Conservation (phyloP, 2,329 filamentous ascomycete genomes). For the Aspergillus texensis region DNA sequence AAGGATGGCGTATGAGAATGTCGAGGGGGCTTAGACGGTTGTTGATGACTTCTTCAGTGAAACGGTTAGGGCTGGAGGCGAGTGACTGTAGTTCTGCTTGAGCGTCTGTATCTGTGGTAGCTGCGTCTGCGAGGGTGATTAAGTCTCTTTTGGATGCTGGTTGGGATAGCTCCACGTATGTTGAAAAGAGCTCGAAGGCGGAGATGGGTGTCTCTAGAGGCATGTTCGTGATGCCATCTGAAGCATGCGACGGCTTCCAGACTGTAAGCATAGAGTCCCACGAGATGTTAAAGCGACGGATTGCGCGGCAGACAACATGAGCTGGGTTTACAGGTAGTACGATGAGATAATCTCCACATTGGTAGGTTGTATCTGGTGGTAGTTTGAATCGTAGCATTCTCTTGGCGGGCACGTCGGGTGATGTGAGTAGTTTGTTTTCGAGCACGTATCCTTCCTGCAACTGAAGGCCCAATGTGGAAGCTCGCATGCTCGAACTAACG, state of each 20-base stretch:
- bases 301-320: slow-evolving; percentile 62
- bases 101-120: slow-evolving; percentile 51
- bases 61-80: slow-evolving; percentile 39
- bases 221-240: slow-evolving; percentile 39
- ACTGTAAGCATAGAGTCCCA: slow-evolving; percentile 71
- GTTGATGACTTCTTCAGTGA: slow-evolving; percentile 52
- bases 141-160: slow-evolving; percentile 70
- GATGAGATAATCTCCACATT: slow-evolving; percentile 75
- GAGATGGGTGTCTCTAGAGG: slow-evolving; percentile 61
- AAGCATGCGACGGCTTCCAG: slow-evolving; percentile 53
- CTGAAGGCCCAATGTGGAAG: slow-evolving; percentile 64
- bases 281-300: slow-evolving; percentile 65
- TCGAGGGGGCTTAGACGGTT: slow-evolving; percentile 64
- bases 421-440: slow-evolving; percentile 55
- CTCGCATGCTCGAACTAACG: slow-evolving; percentile 55
- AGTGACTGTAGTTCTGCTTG: slow-evolving; percentile 44
- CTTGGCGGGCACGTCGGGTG: slow-evolving; percentile 58
- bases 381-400: slow-evolving; percentile 69
- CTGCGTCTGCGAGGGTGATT: slow-evolving; percentile 48
- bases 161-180: slow-evolving; percentile 73
- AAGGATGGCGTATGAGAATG: slow-evolving; percentile 66
- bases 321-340: slow-evolving; percentile 71
- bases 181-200: slow-evolving; percentile 65
- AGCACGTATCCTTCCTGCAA: slow-evolving; percentile 64
- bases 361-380: slow-evolving; percentile 67